phyloP scores from a whole-genome alignment of 441 rosid genomes.

The Hypseocharis bilobata region DNA sequence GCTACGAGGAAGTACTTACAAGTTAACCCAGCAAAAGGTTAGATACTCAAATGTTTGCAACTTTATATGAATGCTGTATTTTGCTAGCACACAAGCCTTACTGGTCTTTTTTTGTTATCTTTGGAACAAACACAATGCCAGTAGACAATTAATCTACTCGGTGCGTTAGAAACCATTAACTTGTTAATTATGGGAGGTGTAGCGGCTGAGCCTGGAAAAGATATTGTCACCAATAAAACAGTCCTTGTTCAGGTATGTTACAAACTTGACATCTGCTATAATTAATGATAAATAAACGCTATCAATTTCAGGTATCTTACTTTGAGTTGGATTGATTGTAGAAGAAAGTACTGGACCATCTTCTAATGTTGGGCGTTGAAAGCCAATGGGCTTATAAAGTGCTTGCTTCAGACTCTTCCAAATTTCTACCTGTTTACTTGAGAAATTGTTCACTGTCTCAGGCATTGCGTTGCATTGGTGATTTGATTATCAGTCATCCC shows the following conservation, averaged over 20 bases:
- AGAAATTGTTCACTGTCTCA: slow-evolving; percentile 26
- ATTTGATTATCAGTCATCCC: slow-evolving; percentile 64
- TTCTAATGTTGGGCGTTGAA: slow-evolving; percentile 82
- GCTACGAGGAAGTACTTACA: slow-evolving; percentile 66
- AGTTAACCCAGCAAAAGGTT: slow-evolving; percentile 96
- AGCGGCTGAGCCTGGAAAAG: slow-evolving; percentile 58
- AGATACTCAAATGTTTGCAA: slow-evolving; percentile 35
- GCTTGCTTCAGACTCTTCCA: not conserved
- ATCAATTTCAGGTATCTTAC: slow-evolving; percentile 18
- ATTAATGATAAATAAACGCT: not conserved
- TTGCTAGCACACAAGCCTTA: slow-evolving; percentile 30
- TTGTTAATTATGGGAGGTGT: slow-evolving; percentile 67
- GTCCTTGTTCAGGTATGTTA: slow-evolving; percentile 74
- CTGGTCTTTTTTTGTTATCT: slow-evolving; percentile 33
- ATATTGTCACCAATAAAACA: slow-evolving; percentile 67
- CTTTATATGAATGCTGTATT: slow-evolving; percentile 11
- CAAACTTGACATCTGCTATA: slow-evolving; percentile 4
- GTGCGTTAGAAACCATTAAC: slow-evolving; percentile 73
- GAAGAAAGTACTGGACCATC: slow-evolving; percentile 71
- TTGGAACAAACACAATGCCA: slow-evolving; percentile 51
- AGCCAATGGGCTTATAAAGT: slow-evolving; percentile 62
- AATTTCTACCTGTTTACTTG: not conserved
- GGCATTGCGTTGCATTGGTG: slow-evolving; percentile 83
- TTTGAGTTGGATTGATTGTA: slow-evolving; percentile 28
- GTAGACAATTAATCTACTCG: slow-evolving; percentile 90